Evolutionary conservation across 1,284 basidiomycete species (phyloP).

Genomic region (Cryptococcus sp.): DNA sequence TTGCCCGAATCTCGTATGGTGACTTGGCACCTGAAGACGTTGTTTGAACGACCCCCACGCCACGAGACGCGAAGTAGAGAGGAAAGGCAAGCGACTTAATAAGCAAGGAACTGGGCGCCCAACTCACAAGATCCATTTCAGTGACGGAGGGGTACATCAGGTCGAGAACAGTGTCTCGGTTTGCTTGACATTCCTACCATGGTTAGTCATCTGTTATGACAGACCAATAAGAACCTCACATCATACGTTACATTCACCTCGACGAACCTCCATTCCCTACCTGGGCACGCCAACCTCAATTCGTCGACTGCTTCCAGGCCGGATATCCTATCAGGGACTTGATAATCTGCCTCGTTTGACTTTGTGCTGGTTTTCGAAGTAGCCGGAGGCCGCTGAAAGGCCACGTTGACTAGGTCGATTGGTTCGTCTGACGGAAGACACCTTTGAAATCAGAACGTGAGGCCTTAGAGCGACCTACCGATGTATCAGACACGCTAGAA

Average conservation of each 20-base stretch:
- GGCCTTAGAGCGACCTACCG: conserved; percentile 49
- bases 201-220: background rate
- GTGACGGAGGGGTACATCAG: conserved; percentile 76
- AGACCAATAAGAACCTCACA: conserved; percentile 50
- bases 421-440: conserved; percentile 67
- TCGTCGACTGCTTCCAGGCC: conserved; percentile 74
- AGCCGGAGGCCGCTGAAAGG: conserved; percentile 87
- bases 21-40: conserved; percentile 43
- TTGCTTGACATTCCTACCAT: conserved; percentile 60
- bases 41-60: conserved; percentile 57
- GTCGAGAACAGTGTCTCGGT: conserved; percentile 59
- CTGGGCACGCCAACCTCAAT: conserved; percentile 64
- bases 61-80: conserved; percentile 86
- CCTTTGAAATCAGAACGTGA: conserved; percentile 46
- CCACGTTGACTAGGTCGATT: conserved; percentile 92
- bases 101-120: background rate
- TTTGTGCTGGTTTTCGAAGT: conserved; percentile 26
- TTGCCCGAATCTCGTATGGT: conserved; percentile 67
- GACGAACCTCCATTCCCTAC: conserved; percentile 84
- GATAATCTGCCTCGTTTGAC: conserved; percentile 48
- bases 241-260: conserved; percentile 79
- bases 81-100: conserved; percentile 80
- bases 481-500: conserved; percentile 74
- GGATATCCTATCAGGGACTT: conserved; percentile 81
- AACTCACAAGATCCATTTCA: conserved; percentile 83